These are phyloP conservation scores for Neonectria neomacrospora DNA, from an alignment of 2,329 filamentous ascomycete species.

Conservation along the genomic window DNA sequence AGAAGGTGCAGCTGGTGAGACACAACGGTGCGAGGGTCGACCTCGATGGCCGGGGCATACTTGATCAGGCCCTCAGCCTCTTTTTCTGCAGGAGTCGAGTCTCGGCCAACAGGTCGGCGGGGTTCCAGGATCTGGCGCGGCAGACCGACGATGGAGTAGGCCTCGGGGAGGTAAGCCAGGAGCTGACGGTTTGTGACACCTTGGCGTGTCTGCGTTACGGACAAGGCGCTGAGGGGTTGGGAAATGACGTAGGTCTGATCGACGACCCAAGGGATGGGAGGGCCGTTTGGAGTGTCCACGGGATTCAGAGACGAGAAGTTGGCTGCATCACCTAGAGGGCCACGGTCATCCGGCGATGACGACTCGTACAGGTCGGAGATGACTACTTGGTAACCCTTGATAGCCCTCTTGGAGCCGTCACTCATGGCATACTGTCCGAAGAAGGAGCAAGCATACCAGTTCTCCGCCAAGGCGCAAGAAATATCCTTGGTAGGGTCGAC, in stretches of 20 bases:
- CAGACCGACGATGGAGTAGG: conserved; percentile 81
- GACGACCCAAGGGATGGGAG: conserved; percentile 76
- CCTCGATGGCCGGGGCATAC: conserved; percentile 81
- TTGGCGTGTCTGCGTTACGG: conserved; percentile 89
- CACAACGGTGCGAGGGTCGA: conserved; percentile 83
- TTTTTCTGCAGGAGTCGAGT: conserved; percentile 80
- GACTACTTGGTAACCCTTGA: conserved; percentile 87
- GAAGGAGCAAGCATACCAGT: conserved; percentile 93
- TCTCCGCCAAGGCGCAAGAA: conserved; percentile 85
- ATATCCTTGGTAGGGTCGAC: conserved; percentile 81
- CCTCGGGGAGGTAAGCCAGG: conserved; percentile 79
- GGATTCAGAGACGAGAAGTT: conserved; percentile 85
- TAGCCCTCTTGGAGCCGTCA: conserved; percentile 63
- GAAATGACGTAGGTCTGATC: conserved; percentile 85
- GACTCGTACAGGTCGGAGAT: conserved; percentile 94
- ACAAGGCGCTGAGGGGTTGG: conserved; percentile 80
- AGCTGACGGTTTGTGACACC: conserved; percentile 88
- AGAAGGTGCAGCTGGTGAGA: conserved; percentile 86
- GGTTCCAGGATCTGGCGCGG: conserved; percentile 85
- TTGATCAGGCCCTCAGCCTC: conserved; percentile 82
- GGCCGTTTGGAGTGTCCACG: conserved; percentile 64
- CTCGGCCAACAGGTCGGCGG: conserved; percentile 84
- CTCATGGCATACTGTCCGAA: conserved; percentile 69
- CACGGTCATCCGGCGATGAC: conserved; percentile 82
- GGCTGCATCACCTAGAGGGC: conserved; percentile 73